Evolutionary conservation across 768 basidiomycete species (phyloP).

Genomic region (Rhodotorula diobovata): DNA sequence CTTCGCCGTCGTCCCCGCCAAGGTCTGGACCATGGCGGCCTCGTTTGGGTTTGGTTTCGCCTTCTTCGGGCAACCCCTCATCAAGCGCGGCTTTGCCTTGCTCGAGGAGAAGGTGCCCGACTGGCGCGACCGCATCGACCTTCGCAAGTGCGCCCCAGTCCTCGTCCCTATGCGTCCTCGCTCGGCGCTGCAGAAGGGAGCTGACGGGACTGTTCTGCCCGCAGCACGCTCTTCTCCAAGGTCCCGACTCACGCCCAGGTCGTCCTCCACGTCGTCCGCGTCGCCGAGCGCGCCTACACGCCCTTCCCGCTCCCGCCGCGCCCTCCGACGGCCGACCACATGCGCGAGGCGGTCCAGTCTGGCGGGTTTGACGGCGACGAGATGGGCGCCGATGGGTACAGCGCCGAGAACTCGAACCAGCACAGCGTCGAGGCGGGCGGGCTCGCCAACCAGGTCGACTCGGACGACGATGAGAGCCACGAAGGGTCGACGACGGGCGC

Average conservation of each 20-base stretch:
- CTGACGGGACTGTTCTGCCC: conserved; percentile 38
- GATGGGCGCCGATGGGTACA: conserved; percentile 14
- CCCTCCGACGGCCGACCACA: conserved; percentile 43
- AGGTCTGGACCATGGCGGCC: conserved; percentile 46
- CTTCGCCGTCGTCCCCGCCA: conserved; percentile 41
- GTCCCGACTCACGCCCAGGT: conserved; percentile 51
- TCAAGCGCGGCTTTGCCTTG: conserved; percentile 43
- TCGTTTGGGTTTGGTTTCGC: conserved; percentile 48
- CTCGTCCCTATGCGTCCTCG: neutral
- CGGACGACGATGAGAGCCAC: conserved; percentile 4
- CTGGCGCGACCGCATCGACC: conserved; percentile 49
- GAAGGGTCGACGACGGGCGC: neutral
- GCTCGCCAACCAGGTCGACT: conserved; percentile 8
- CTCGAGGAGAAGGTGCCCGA: conserved; percentile 48
- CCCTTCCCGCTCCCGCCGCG: conserved; percentile 39
- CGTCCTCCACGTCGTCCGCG: conserved; percentile 48
- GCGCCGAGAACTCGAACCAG: neutral
- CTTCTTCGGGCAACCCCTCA: conserved; percentile 49
- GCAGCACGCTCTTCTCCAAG: conserved; percentile 44
- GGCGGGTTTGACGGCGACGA: conserved; percentile 40
- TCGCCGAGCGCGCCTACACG: conserved; percentile 44
- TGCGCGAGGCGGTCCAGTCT: conserved; percentile 46
- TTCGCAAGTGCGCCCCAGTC: conserved; percentile 46
- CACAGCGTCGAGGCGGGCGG: conserved; percentile 28
- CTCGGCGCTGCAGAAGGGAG: neutral